A percentile compares a stretch with the other conserved stretches of the same genome.
Conservation (phyloP, 75 land plant species). For the Picea sitchensis region DNA sequence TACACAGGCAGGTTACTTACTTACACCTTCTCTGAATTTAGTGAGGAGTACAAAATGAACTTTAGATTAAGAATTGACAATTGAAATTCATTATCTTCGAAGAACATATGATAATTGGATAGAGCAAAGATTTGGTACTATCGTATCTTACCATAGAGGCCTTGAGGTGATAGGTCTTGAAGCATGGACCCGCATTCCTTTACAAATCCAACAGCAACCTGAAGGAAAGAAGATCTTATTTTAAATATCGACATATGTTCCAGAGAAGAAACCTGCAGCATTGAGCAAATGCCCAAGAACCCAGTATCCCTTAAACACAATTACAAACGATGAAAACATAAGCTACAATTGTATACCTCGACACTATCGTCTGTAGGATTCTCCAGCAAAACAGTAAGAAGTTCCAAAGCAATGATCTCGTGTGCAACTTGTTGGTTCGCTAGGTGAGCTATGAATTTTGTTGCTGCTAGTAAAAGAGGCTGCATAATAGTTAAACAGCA, state of each 20-base stretch:
- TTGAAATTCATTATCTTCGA: too few species aligned
- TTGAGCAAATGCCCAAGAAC: too few species aligned
- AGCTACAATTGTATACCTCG: slow-evolving; percentile 33
- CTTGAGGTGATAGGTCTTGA: slow-evolving; percentile 75
- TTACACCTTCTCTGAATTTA: too few species aligned
- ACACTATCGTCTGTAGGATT: slow-evolving; percentile 92
- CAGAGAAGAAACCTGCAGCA: neutral
- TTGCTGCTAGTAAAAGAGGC: slow-evolving; percentile 78
- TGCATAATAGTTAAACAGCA: slow-evolving; percentile 13
- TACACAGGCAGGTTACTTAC: too few species aligned
- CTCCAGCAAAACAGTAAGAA: slow-evolving; percentile 63
- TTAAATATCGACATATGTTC: neutral
- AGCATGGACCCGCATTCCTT: slow-evolving; percentile 90
- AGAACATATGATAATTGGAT: too few species aligned
- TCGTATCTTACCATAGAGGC: slow-evolving; percentile 52
- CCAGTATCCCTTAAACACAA: neutral
- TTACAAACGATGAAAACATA: neutral
- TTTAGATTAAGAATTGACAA: too few species aligned
- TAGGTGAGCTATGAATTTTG: slow-evolving; percentile 91
- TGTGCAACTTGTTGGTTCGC: slow-evolving; percentile 92
- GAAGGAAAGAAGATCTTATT: slow-evolving; percentile 4
- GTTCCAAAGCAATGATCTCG: slow-evolving; percentile 79
- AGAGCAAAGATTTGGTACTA: too few species aligned
- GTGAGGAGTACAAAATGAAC: too few species aligned
- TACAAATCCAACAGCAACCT: slow-evolving; percentile 73